Conservation (phyloP, 1,139 yeast species). For the Blastobotrys ciferrii region DNA sequence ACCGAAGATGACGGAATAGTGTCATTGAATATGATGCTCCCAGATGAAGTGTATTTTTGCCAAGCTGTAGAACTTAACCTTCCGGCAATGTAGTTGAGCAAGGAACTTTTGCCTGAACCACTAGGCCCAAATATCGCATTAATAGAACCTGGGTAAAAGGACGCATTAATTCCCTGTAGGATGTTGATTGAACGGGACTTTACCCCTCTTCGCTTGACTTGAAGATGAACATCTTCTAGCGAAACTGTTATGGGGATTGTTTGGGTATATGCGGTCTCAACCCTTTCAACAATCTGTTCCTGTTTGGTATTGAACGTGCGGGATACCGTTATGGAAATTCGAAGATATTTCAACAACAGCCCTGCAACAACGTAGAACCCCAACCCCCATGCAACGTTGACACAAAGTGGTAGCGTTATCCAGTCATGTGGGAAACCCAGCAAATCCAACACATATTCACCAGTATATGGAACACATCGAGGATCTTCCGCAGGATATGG, state of each 20-base stretch:
- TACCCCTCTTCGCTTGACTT: slow-evolving; percentile 18
- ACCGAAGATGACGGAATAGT: slow-evolving; percentile 44
- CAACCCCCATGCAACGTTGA: slow-evolving; percentile 57
- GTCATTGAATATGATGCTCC: slow-evolving; percentile 46
- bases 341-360: slow-evolving; percentile 42
- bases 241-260: slow-evolving; percentile 21
- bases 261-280: slow-evolving; percentile 5
- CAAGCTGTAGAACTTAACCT: slow-evolving; percentile 50
- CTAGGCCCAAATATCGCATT: slow-evolving; percentile 90
- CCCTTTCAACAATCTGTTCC: slow-evolving; percentile 9
- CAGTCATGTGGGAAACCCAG: slow-evolving; percentile 62
- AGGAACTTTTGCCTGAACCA: slow-evolving; percentile 80
- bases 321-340: slow-evolving; percentile 53
- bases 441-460: slow-evolving; percentile 51
- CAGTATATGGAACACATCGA: slow-evolving; percentile 45
- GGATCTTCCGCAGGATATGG: slow-evolving; percentile 43
- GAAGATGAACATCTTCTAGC: slow-evolving; percentile 23
- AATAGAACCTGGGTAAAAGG: slow-evolving; percentile 60
- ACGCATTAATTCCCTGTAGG: slow-evolving; percentile 53
- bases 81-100: slow-evolving; percentile 64
- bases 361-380: slow-evolving; percentile 54
- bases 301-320: slow-evolving; percentile 28
- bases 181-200: slow-evolving; percentile 31
- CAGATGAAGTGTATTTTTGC: slow-evolving; percentile 42
- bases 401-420: slow-evolving; percentile 65